Percentiles rank a stretch among this genome's conserved stretches.
Conservation (phyloP, 768 basidiomycete genomes). For the Suillus lakei region DNA sequence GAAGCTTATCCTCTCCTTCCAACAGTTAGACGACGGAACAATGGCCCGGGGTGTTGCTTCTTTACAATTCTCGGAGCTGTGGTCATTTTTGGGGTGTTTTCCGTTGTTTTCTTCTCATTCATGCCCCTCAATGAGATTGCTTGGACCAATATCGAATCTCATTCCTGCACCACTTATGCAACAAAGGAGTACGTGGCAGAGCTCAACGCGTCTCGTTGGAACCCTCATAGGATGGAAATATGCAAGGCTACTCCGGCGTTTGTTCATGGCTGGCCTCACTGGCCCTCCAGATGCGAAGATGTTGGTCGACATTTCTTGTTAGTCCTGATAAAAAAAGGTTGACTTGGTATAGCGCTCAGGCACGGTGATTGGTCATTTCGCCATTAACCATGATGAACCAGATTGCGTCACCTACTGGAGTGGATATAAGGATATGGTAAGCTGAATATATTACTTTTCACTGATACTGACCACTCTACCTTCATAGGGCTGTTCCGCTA, state of each 20-base stretch:
- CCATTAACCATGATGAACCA: slow-evolving; percentile 29
- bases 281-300: slow-evolving; percentile 29
- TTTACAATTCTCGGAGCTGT: slow-evolving; percentile 1
- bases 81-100: not conserved
- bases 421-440: slow-evolving; percentile 30
- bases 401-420: slow-evolving; percentile 32
- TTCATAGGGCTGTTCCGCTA: slow-evolving; percentile 28
- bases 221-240: slow-evolving; percentile 20
- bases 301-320: slow-evolving; percentile 8
- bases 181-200: slow-evolving; percentile 34
- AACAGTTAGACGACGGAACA: not conserved
- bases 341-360: slow-evolving; percentile 18
- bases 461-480: not conserved
- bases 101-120: not conserved
- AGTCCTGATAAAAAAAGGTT: not conserved
- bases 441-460: not conserved
- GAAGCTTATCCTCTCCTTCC: not conserved
- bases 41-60: slow-evolving; percentile 4
- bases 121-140: slow-evolving; percentile 4
- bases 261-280: slow-evolving; percentile 23
- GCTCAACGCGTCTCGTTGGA: slow-evolving; percentile 35
- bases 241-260: slow-evolving; percentile 27
- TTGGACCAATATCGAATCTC: slow-evolving; percentile 22
- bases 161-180: slow-evolving; percentile 31
- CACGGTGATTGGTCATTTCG: slow-evolving; percentile 31